Conservation (phyloP, 768 basidiomycete species). For the Podaxis sp. region DNA sequence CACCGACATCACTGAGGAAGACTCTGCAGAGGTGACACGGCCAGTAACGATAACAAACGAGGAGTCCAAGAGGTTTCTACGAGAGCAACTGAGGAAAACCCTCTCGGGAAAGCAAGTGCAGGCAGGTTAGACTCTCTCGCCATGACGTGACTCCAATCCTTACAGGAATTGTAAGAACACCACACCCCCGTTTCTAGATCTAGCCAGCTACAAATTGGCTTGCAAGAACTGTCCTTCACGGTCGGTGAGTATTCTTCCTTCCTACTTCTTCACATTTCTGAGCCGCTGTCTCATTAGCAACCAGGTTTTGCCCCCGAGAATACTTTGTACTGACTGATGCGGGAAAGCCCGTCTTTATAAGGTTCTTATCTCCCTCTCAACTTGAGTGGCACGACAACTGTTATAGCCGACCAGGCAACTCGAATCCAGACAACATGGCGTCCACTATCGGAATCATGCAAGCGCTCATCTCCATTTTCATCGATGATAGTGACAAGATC, state of each 20-base stretch:
- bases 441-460: slow-evolving; percentile 91
- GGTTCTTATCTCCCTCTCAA: slow-evolving; percentile 39
- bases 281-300: slow-evolving; percentile 1
- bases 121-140: slow-evolving; percentile 37
- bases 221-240: slow-evolving; percentile 39
- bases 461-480: slow-evolving; percentile 92
- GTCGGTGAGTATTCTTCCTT: slow-evolving; percentile 29
- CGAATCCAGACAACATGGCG: slow-evolving; percentile 64
- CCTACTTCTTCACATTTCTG: neutral
- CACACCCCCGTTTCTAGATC: slow-evolving; percentile 26
- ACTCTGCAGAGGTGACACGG: slow-evolving; percentile 42
- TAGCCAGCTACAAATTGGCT: slow-evolving; percentile 29
- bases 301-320: slow-evolving; percentile 54
- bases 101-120: slow-evolving; percentile 50
- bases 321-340: slow-evolving; percentile 95
- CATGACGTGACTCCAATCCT: neutral
- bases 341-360: slow-evolving; percentile 95
- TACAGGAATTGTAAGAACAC: slow-evolving; percentile 24
- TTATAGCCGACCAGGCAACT: slow-evolving; percentile 48
- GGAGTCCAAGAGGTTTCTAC: slow-evolving; percentile 59
- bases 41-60: slow-evolving; percentile 39
- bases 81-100: slow-evolving; percentile 71
- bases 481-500: slow-evolving; percentile 86
- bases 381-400: slow-evolving; percentile 10
- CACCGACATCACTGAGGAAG: slow-evolving; percentile 60